Conservation (phyloP, 106 monocot genomes). For the Dendrobium nobile region DNA sequence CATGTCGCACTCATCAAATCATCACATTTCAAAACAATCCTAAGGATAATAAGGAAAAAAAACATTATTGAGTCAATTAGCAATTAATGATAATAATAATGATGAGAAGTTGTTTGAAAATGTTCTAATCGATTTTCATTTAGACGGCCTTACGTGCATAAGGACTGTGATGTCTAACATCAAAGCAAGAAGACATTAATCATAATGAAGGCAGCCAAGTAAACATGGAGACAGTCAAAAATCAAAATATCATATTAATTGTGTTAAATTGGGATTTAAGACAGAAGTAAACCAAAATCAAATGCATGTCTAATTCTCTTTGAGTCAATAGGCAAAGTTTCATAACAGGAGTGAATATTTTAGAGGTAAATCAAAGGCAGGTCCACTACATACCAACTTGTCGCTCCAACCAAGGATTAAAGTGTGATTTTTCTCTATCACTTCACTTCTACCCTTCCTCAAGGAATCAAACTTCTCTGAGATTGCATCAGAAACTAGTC, state of each 20-base stretch:
- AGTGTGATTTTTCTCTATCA: conserved; percentile 63
- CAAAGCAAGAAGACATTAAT: not conserved
- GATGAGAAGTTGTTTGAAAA: not conserved
- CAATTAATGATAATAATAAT: not conserved
- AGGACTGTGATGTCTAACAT: not conserved
- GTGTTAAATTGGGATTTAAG: not conserved
- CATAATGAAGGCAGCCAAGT: not conserved
- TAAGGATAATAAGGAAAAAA: too few species aligned
- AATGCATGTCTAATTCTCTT: not conserved
- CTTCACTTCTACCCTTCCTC: conserved; percentile 76
- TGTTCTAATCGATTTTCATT: not conserved
- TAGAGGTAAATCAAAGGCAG: not conserved
- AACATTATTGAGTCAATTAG: too few species aligned
- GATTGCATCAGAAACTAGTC: conserved; percentile 67
- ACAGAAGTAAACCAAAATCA: not conserved
- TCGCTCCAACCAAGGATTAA: conserved; percentile 79
- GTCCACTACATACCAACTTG: conserved; percentile 35
- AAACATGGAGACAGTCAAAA: not conserved
- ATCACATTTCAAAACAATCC: too few species aligned
- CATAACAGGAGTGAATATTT: not conserved
- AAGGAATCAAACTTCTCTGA: conserved; percentile 76
- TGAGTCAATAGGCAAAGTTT: not conserved
- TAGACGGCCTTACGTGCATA: not conserved
- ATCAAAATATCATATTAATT: not conserved
- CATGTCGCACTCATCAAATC: too few species aligned